These are phyloP conservation scores for Lophium mytilinum DNA, from an alignment of 495 filamentous ascomycete genomes.

Conservation along the genomic window DNA sequence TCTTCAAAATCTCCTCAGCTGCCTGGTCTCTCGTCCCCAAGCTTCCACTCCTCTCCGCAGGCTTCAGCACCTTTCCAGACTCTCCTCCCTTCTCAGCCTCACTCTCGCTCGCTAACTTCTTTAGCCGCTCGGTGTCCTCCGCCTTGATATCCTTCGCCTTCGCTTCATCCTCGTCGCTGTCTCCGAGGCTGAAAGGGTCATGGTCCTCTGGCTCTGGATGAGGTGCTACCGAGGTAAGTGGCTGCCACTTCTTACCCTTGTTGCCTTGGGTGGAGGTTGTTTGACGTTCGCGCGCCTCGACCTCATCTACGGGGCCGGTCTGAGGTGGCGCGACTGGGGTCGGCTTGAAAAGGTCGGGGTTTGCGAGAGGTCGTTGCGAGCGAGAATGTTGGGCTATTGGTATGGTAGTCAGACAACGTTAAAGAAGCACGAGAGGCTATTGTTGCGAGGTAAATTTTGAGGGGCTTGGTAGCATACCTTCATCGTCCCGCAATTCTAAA, in stretches of 20 bases:
- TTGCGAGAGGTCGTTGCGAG: conserved; percentile 55
- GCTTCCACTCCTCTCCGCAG: conserved; percentile 32
- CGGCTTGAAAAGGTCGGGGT: conserved; percentile 73
- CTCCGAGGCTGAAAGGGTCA: conserved; percentile 92
- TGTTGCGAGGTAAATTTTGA: background rate
- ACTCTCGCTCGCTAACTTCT: conserved; percentile 50
- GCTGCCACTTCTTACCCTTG: conserved; percentile 94
- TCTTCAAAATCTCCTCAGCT: conserved; percentile 37
- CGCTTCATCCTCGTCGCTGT: conserved; percentile 86
- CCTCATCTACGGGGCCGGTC: conserved; percentile 55
- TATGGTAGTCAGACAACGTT: background rate
- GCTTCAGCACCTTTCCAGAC: conserved; percentile 22
- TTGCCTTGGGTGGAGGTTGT: conserved; percentile 37
- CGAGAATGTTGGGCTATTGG: conserved; percentile 25
- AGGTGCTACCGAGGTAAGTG: conserved; percentile 77
- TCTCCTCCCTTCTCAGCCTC: conserved; percentile 25
- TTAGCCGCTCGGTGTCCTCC: conserved; percentile 61
- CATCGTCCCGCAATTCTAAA: conserved; percentile 71
- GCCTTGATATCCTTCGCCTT: conserved; percentile 56
- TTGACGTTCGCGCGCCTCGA: conserved; percentile 50
- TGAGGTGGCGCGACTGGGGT: conserved; percentile 46
- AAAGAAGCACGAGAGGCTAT: background rate
- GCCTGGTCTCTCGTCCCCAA: conserved; percentile 38
- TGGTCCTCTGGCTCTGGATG: conserved; percentile 74
- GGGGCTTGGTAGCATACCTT: conserved; percentile 41